Evolutionary conservation across 257 asterid genomes (phyloP), one percentile per base, ranked within the genome.

Genomic region (Orobanche coerulescens): DNA sequence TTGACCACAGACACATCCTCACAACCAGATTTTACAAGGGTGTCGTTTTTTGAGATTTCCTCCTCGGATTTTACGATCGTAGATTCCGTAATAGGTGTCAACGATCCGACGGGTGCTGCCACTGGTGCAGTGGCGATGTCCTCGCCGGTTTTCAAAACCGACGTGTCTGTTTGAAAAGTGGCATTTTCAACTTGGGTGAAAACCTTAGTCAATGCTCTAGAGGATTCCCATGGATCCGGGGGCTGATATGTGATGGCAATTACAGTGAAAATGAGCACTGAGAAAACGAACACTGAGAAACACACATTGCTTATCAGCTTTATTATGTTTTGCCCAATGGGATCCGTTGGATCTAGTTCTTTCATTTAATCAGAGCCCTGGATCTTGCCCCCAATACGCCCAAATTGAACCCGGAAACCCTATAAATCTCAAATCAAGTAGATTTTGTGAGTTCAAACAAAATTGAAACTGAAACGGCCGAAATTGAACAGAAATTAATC

Each of bases 181-280:
- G 98, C 97, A 44, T 86, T 89, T 76, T 81, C 87, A 37, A 84
- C 84, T 22, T 83, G 71, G 0, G 99, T 86, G 75, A 93, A 93
- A 49, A 81, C 79, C 70, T 63, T 83, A 51, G 99, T 84, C 10
- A 93, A 75, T n/a, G 99, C 94, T 74, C 99, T 79, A 7, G 97
- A 78, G 18, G 99, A 89, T 64, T 93, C 97, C 98, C 97, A 93
- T 58, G 99, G 99, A 74, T 93, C 98, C 54, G 98, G 98, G 26
- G 98, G 96, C 77, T 93, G 95, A 73, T 93, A 93, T 31, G 98
- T 86, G 67, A 93, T 81, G 66, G 97, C 98, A 78, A 89, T 73
- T 39, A 86, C 88, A 52, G 98, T 93, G 65, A 86, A 73, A 14
- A 89, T 62, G 61, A 89, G 95, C 57, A 84, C 98, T 25, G 95